phyloP scores from a whole-genome alignment of 2,329 filamentous ascomycete genomes.

The Neodidymelliopsis sp. region DNA sequence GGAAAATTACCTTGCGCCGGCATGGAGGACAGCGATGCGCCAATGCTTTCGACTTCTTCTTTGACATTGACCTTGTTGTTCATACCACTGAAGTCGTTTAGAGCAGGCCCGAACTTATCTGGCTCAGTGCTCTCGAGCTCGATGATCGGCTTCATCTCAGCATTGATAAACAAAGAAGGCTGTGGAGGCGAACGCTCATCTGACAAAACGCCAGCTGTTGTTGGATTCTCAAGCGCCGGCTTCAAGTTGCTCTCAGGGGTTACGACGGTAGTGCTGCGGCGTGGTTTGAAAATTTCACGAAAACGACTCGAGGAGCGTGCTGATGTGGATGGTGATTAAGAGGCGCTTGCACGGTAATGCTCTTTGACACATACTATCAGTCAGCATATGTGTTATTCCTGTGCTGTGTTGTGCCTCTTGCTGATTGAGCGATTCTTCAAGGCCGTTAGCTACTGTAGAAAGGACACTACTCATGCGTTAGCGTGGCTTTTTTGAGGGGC shows the following conservation, averaged over 20 bases:
- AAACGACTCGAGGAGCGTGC: slow-evolving; percentile 17
- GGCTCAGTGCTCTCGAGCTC: background rate
- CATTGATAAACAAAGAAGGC: background rate
- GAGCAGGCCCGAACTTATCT: background rate
- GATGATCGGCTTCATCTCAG: background rate
- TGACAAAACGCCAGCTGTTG: background rate
- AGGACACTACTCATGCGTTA: too few relatives aligned
- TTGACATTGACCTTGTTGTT: background rate
- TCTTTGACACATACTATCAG: background rate
- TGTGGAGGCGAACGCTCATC: background rate
- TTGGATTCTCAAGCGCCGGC: background rate
- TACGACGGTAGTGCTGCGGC: background rate
- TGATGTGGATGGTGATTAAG: slow-evolving; percentile 1
- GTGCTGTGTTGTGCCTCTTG: too few relatives aligned
- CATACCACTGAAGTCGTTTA: background rate
- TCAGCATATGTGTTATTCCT: too few relatives aligned
- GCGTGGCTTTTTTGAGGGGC: too few relatives aligned
- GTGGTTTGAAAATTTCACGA: slow-evolving; percentile 18
- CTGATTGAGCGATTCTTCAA: too few relatives aligned
- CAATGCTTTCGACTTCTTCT: background rate
- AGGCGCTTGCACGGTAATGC: background rate
- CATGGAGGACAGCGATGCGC: background rate
- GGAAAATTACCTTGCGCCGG: background rate
- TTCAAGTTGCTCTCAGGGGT: background rate
- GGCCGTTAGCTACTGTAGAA: too few relatives aligned